Evolutionary conservation across 352 stramenopile genomes (phyloP).

Genomic region (Phytophthora vignae): DNA sequence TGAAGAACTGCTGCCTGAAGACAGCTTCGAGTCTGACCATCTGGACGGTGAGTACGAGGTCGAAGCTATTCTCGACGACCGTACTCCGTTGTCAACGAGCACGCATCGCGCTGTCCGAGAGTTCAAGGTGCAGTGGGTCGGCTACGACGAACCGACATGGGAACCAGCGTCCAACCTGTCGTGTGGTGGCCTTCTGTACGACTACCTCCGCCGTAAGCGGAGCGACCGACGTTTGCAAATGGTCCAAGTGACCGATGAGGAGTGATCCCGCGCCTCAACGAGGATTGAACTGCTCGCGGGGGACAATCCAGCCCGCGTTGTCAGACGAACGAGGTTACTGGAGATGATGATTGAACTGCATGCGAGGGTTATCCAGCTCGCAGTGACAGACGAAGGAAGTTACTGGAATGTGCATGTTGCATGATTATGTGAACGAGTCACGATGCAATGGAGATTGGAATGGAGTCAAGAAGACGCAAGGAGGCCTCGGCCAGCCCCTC

Average conservation of each 20-base stretch:
- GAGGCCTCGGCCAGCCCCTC: no score
- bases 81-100: neutral
- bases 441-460: no score
- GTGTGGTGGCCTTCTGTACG: no score
- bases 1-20: neutral
- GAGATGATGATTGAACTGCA: neutral
- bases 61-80: neutral
- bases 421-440: no score
- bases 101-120: neutral
- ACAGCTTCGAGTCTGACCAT: neutral
- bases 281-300: neutral
- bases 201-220: no score
- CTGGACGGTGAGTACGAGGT: neutral
- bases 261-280: neutral
- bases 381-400: neutral
- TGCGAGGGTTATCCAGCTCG: neutral
- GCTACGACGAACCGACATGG: neutral
- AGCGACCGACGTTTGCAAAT: neutral
- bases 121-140: neutral
- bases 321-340: neutral
- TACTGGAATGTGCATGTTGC: no score
- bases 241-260: no score
- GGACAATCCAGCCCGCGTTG: no score
- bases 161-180: neutral
- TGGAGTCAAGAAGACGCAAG: no score